Base-by-base conservation (phyloP, 257 asterid species). In the Solanum dulcamara region DNA sequence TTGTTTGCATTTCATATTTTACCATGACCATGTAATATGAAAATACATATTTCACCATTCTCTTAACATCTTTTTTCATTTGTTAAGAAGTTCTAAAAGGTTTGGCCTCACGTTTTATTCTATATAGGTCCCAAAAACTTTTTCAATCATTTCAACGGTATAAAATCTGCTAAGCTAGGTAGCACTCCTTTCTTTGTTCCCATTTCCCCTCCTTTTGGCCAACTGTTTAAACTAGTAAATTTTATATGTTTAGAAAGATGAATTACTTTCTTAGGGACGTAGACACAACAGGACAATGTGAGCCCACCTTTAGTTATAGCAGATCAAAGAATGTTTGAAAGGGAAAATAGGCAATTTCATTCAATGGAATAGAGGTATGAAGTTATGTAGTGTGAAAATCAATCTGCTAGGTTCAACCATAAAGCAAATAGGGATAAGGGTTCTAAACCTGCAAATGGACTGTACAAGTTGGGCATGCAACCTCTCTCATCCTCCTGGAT, bases 401-500 rank as follows among this genome's bases (percentile, higher is more conserved):
- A 75, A 75, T 75, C 82, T 20, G 11, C 37, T 26, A 44, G 24
- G n/a, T 44, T 26, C 55, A 74, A 38, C n/a, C 50, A 74, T 12
- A 74, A 74, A 42, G 28, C 8, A 75, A 75, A 75, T 6, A 14
- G 60, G 10, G 40, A 26, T 26, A 44, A 75, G 82, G 32, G 37
- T 38, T 40, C 81, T 75, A 75, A 75, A 95, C 98, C 98, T 95
- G 98, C 80, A 95, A 89, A 88, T 94, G 98, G 87, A 94, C 97
- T 1, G 99, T 95, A 92, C 99, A 95, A 2, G 92, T 95, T 80
- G 99, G 99, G 84, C 99, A 94, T 10, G 89, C 99, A 80, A 94
- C 99, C 86, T 95, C 98, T 89, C 96, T 93, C 94, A 88, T 92
- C 81, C 88, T 87, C 83, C 91, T 84, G 72, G 91, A 85, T 87